phyloP scores from a whole-genome alignment of 768 basidiomycete species.

The Phallus indusiatus region DNA sequence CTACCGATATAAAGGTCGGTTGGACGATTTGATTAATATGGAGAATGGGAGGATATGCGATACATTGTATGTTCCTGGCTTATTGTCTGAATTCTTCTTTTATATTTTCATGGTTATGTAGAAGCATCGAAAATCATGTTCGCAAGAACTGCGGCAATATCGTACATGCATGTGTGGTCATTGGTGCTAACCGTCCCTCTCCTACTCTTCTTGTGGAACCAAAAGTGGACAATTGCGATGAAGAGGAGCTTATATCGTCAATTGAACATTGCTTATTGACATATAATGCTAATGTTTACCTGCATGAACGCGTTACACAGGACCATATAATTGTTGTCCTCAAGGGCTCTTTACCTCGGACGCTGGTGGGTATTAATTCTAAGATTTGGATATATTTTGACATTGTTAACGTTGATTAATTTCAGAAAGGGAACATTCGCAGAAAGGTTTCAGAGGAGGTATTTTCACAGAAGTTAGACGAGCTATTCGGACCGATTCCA shows the following conservation, averaged over 20 bases:
- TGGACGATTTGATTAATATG: slow-evolving; percentile 83
- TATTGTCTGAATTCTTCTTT: not conserved
- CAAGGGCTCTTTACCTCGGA: slow-evolving; percentile 59
- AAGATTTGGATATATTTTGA: not conserved
- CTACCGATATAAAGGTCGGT: slow-evolving; percentile 60
- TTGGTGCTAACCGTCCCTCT: slow-evolving; percentile 67
- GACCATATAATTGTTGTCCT: slow-evolving; percentile 59
- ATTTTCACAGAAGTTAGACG: not conserved
- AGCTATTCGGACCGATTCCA: not conserved
- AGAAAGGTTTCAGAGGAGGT: not conserved
- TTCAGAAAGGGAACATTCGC: slow-evolving; percentile 69
- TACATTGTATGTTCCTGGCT: slow-evolving; percentile 39
- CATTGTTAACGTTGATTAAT: not conserved
- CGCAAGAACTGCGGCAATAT: slow-evolving; percentile 54
- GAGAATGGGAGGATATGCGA: slow-evolving; percentile 72
- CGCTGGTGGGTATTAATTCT: slow-evolving; percentile 25
- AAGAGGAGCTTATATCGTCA: slow-evolving; percentile 54
- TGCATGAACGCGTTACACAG: slow-evolving; percentile 68
- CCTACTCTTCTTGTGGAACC: slow-evolving; percentile 72
- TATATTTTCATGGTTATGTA: slow-evolving; percentile 14
- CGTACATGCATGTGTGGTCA: slow-evolving; percentile 67
- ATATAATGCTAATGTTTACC: slow-evolving; percentile 66
- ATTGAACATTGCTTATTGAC: slow-evolving; percentile 63
- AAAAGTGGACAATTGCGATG: slow-evolving; percentile 35
- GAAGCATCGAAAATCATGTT: slow-evolving; percentile 71